phyloP scores from a whole-genome alignment of 2,329 filamentous ascomycete species.

The Fusarium duplospermum region DNA sequence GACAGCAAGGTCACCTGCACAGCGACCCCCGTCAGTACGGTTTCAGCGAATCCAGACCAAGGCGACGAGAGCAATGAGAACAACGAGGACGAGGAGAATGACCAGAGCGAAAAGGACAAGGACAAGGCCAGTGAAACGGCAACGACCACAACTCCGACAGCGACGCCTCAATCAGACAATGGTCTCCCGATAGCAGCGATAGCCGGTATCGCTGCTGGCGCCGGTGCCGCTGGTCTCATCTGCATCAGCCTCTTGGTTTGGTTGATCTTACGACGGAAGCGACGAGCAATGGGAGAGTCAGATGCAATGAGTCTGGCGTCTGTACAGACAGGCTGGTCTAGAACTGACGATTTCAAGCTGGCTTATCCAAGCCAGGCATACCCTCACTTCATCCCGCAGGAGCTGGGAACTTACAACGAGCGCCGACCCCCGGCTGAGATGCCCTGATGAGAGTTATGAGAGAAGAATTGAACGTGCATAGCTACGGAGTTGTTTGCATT shows the following conservation, averaged over 20 bases:
- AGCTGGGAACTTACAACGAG: not conserved
- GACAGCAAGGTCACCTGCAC: not conserved
- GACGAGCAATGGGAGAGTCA: not conserved
- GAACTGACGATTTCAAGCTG: not conserved
- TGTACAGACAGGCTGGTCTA: not conserved
- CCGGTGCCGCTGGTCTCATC: accelerated
- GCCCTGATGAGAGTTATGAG: not conserved
- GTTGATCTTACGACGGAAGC: not conserved
- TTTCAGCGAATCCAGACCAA: not conserved
- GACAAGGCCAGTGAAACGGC: not conserved
- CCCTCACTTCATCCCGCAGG: not conserved
- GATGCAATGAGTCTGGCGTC: not conserved
- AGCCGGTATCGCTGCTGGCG: not conserved
- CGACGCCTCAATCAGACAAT: not conserved
- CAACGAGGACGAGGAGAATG: not conserved
- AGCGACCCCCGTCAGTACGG: not conserved
- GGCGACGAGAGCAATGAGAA: not conserved
- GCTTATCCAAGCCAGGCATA: not conserved
- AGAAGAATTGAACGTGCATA: not conserved
- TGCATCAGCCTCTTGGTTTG: not conserved
- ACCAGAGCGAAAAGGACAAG: not conserved
- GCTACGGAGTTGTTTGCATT: not conserved
- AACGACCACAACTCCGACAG: not conserved
- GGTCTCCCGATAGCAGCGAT: not conserved
- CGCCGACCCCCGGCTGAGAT: not conserved